These are phyloP conservation scores for Boechera stricta DNA, from an alignment of 345 rosid species.

Conservation along the genomic window DNA sequence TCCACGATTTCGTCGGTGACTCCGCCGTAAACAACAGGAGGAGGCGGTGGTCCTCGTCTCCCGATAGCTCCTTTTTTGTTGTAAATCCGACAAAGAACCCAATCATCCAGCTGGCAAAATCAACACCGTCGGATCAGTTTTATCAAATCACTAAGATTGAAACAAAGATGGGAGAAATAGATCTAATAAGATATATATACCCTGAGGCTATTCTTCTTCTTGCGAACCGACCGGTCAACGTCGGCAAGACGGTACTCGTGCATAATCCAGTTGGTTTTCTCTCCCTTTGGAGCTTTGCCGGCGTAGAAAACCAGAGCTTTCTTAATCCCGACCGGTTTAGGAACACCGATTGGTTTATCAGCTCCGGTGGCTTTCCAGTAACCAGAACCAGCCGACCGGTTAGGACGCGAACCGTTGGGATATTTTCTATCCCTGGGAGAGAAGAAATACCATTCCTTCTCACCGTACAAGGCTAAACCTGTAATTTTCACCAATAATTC, in stretches of 20 bases:
- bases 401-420: slow-evolving; percentile 94
- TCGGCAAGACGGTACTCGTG: slow-evolving; percentile 97
- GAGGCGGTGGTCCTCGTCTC: slow-evolving; percentile 47
- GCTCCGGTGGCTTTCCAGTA: slow-evolving; percentile 99
- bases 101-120: slow-evolving; percentile 82
- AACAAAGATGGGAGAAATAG: neutral
- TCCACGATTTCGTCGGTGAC: slow-evolving; percentile 29
- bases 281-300: slow-evolving; percentile 91
- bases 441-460: slow-evolving; percentile 97
- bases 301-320: slow-evolving; percentile 92
- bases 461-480: slow-evolving; percentile 84
- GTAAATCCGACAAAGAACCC: slow-evolving; percentile 97
- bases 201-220: slow-evolving; percentile 86
- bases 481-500: neutral
- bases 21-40: slow-evolving; percentile 28
- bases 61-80: slow-evolving; percentile 86
- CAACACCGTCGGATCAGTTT: neutral
- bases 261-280: slow-evolving; percentile 98
- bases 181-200: slow-evolving; percentile 37
- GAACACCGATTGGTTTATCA: slow-evolving; percentile 89
- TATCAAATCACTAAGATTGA: neutral
- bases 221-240: slow-evolving; percentile 86
- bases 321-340: slow-evolving; percentile 87
- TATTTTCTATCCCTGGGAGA: slow-evolving; percentile 89
- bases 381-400: slow-evolving; percentile 89